Percentiles rank a stretch among this genome's conserved stretches.
These are phyloP conservation scores for Leishmania braziliensis DNA, from an alignment of 208 protist species.

Conservation along the genomic window DNA sequence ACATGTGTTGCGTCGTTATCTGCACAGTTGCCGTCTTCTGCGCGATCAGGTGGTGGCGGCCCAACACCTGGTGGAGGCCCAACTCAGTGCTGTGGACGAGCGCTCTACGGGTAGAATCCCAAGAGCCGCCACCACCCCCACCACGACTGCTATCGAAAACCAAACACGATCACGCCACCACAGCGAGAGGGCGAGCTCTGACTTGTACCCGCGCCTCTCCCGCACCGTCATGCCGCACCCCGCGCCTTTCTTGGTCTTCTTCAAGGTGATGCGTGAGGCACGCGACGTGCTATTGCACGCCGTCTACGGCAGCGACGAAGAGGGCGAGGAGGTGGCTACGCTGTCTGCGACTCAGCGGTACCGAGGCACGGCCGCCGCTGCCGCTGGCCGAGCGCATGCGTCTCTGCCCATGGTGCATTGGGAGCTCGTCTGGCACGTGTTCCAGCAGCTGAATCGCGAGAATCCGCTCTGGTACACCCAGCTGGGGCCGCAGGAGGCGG, in stretches of 20 bases:
- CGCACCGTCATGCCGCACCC: conserved; percentile 52
- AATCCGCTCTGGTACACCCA: conserved; percentile 64
- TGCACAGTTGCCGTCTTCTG: conserved; percentile 56
- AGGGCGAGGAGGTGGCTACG: background rate
- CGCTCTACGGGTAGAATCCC: background rate
- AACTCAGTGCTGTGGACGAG: conserved; percentile 17
- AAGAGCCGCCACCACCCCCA: background rate
- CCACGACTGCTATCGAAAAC: background rate
- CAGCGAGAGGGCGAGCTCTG: background rate
- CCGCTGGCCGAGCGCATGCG: conserved; percentile 7
- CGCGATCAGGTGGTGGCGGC: conserved; percentile 35
- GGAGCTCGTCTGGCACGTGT: conserved; percentile 74
- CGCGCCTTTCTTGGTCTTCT: conserved; percentile 75
- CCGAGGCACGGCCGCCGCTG: background rate
- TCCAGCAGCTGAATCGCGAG: conserved; percentile 78
- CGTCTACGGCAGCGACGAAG: conserved; percentile 9
- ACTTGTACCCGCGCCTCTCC: conserved; percentile 15
- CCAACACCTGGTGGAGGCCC: conserved; percentile 24
- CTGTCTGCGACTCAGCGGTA: background rate
- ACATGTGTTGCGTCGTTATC: conserved; percentile 73
- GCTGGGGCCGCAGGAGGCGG: conserved; percentile 54
- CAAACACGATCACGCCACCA: background rate
- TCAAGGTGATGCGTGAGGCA: conserved; percentile 71
- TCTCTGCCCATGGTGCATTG: conserved; percentile 84
- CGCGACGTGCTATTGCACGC: conserved; percentile 55